phyloP scores from a whole-genome alignment of 2,329 filamentous ascomycete genomes.

The Fonsecaea multimorphosa region DNA sequence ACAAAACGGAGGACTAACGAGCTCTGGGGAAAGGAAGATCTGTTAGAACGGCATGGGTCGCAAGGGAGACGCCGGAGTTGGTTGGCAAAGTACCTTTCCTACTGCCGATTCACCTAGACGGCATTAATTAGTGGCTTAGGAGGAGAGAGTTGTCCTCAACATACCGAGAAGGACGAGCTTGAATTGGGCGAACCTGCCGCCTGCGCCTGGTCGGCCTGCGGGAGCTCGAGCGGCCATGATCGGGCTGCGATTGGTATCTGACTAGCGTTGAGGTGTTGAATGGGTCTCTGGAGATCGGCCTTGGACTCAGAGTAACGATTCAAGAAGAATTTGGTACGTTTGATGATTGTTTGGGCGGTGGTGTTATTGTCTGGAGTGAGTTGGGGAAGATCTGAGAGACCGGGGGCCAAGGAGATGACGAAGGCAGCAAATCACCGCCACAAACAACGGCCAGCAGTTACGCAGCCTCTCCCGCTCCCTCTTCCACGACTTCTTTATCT shows the following conservation, averaged over 20 bases:
- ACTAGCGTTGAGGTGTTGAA: neutral
- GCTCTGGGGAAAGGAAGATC: slow-evolving; percentile 64
- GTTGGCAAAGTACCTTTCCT: slow-evolving; percentile 74
- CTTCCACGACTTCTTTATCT: neutral
- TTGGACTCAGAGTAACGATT: neutral
- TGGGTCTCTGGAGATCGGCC: neutral
- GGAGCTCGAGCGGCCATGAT: slow-evolving; percentile 86
- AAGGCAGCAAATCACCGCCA: neutral
- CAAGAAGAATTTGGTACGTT: neutral
- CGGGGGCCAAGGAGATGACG: neutral
- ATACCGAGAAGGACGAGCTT: slow-evolving; percentile 96
- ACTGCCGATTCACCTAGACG: slow-evolving; percentile 90
- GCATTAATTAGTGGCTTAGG: slow-evolving; percentile 47
- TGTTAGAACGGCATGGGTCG: slow-evolving; percentile 24
- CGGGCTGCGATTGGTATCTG: slow-evolving; percentile 24
- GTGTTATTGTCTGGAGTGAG: neutral
- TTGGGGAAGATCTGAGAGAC: neutral
- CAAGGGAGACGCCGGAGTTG: slow-evolving; percentile 15
- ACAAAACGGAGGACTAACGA: slow-evolving; percentile 98
- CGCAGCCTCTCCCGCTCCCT: neutral
- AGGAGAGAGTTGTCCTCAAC: slow-evolving; percentile 43
- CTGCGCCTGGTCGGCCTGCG: slow-evolving; percentile 68
- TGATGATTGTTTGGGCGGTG: slow-evolving; percentile 1
- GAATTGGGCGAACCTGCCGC: slow-evolving; percentile 88
- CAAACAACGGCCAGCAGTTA: neutral